A percentile compares a stretch with the other conserved stretches of the same genome.
Conservation (phyloP, 257 asterid genomes). For the Capsicum baccatum region DNA sequence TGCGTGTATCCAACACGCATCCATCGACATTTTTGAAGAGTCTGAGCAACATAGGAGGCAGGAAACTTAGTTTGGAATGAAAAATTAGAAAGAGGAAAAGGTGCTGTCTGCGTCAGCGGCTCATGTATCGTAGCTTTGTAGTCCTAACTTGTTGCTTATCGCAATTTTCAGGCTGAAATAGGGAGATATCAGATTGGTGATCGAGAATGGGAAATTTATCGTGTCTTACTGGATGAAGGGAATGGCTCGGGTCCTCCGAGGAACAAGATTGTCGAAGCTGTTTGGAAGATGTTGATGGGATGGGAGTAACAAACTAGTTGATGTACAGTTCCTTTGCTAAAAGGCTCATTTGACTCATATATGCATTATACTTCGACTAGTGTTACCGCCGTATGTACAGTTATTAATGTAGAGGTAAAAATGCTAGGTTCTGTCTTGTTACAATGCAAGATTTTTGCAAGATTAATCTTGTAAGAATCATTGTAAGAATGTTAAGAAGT, state of each 20-base stretch:
- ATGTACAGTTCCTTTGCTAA: neutral
- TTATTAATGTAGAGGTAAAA: slow-evolving; percentile 4
- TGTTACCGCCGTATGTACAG: neutral
- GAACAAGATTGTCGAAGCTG: slow-evolving; percentile 66
- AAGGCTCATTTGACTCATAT: slow-evolving; percentile 26
- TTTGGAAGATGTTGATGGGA: slow-evolving; percentile 89
- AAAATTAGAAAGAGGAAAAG: neutral
- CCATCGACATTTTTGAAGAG: too few relatives aligned
- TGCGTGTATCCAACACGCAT: too few relatives aligned
- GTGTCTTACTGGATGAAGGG: slow-evolving; percentile 79
- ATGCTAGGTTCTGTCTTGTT: slow-evolving; percentile 12
- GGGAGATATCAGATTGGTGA: slow-evolving; percentile 72
- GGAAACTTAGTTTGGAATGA: neutral
- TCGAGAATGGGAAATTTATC: slow-evolving; percentile 88
- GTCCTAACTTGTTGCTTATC: neutral
- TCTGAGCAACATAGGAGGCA: neutral
- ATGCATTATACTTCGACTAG: too few relatives aligned
- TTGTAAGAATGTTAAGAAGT: neutral
- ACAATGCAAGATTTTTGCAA: slow-evolving; percentile 27
- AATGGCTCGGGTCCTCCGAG: slow-evolving; percentile 57
- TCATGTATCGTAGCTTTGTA: neutral
- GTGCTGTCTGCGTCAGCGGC: neutral
- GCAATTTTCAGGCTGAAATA: slow-evolving; percentile 69
- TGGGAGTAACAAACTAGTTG: slow-evolving; percentile 51
- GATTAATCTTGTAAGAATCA: slow-evolving; percentile 34